Percentiles rank a stretch among this genome's conserved stretches.
These are phyloP conservation scores for Gautieria morchelliformis DNA, from an alignment of 768 basidiomycete genomes.

Conservation along the genomic window DNA sequence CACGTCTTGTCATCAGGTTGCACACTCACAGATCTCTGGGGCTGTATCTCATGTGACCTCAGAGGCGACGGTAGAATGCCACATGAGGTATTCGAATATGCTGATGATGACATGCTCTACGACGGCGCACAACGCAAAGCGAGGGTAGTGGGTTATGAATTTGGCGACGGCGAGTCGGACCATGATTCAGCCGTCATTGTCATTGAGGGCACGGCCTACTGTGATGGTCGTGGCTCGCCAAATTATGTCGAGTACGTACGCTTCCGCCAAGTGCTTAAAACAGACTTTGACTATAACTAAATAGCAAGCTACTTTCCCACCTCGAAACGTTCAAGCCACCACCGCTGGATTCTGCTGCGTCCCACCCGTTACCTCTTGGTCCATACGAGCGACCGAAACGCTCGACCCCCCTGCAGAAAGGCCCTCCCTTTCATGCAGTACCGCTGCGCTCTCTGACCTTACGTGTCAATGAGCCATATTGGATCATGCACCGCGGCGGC, in stretches of 20 bases:
- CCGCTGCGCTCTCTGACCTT: conserved; percentile 45
- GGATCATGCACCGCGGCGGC: conserved; percentile 70
- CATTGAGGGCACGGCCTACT: conserved; percentile 52
- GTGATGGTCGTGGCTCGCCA: conserved; percentile 35
- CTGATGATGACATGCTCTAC: background rate
- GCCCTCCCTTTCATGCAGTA: conserved; percentile 38
- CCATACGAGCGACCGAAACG: conserved; percentile 15
- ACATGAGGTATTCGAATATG: conserved; percentile 27
- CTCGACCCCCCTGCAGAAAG: conserved; percentile 22
- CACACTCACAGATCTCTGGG: conserved; percentile 54
- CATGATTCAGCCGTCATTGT: conserved; percentile 32
- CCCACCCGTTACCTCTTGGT: background rate
- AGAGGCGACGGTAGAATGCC: conserved; percentile 33
- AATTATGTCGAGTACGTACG: conserved; percentile 52
- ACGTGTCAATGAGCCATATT: conserved; percentile 68
- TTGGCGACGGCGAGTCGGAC: background rate
- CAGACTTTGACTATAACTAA: background rate
- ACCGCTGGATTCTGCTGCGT: conserved; percentile 12
- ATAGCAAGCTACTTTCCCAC: conserved; percentile 40
- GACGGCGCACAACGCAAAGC: background rate
- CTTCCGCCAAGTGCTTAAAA: background rate
- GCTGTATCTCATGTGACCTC: conserved; percentile 51
- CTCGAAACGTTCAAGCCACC: conserved; percentile 22
- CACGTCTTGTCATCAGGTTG: conserved; percentile 65
- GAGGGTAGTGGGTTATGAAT: conserved; percentile 6